A percentile compares a stretch with the other conserved stretches of the same genome.
Conservation (phyloP, 169 alveolate species). For the Babesia microti region DNA sequence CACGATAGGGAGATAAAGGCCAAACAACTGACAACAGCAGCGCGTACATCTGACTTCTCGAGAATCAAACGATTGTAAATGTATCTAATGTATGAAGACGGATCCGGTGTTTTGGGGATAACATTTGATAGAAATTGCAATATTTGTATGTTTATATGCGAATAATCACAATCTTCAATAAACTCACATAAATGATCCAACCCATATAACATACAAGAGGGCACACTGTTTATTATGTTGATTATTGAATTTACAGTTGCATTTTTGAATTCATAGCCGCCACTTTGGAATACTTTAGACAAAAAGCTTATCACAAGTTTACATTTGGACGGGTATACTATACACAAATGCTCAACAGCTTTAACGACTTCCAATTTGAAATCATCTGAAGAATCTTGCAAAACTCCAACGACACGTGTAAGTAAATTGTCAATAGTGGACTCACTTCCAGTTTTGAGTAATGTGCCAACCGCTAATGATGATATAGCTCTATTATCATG, state of each 20-base stretch:
- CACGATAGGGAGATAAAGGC: slow-evolving; percentile 72
- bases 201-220: slow-evolving; percentile 70
- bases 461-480: slow-evolving; percentile 86
- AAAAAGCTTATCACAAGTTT: slow-evolving; percentile 77
- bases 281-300: slow-evolving; percentile 81
- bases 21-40: slow-evolving; percentile 91
- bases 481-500: slow-evolving; percentile 83
- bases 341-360: slow-evolving; percentile 82
- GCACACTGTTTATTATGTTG: slow-evolving; percentile 65
- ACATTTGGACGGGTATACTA: slow-evolving; percentile 81
- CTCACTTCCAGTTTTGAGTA: slow-evolving; percentile 90
- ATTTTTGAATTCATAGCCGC: slow-evolving; percentile 73
- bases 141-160: slow-evolving; percentile 70
- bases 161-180: slow-evolving; percentile 95
- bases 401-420: slow-evolving; percentile 56
- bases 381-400: slow-evolving; percentile 68
- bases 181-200: slow-evolving; percentile 87
- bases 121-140: slow-evolving; percentile 79
- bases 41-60: slow-evolving; percentile 90
- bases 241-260: slow-evolving; percentile 84
- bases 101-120: slow-evolving; percentile 78
- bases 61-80: slow-evolving; percentile 90
- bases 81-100: slow-evolving; percentile 84
- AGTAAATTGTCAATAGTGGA: slow-evolving; percentile 82
- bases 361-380: slow-evolving; percentile 81